Conservation (phyloP, 2,329 filamentous ascomycete genomes). For the Trichoderma breve region DNA sequence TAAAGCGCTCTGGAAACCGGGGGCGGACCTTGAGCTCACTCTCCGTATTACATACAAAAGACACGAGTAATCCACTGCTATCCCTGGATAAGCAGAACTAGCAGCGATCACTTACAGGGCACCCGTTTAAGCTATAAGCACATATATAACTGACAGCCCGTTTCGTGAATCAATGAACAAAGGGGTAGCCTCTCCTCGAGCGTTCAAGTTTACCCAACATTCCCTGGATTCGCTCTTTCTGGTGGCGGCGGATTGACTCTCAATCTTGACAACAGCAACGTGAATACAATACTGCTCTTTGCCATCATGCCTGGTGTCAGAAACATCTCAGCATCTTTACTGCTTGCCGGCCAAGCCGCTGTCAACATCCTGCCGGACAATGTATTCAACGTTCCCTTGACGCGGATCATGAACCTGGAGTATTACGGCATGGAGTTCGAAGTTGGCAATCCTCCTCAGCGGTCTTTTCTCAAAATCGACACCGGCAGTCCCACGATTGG, state of each 20-base stretch:
- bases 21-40: neutral
- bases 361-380: neutral
- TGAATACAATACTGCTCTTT: neutral
- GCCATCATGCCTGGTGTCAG: neutral
- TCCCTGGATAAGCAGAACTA: neutral
- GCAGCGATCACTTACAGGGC: neutral
- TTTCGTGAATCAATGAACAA: neutral
- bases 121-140: neutral
- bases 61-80: neutral
- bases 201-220: neutral
- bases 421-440: slow-evolving; percentile 7
- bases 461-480: neutral
- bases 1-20: neutral
- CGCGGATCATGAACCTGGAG: neutral
- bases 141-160: neutral
- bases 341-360: neutral
- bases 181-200: neutral
- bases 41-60: neutral
- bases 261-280: neutral
- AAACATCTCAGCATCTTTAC: neutral
- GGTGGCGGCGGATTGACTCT: neutral
- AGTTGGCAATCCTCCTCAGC: neutral
- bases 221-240: neutral
- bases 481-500: slow-evolving; percentile 1
- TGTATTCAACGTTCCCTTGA: neutral